Conservation (phyloP, 371 early-diverging fungal species). For the Mortierella sp. region DNA sequence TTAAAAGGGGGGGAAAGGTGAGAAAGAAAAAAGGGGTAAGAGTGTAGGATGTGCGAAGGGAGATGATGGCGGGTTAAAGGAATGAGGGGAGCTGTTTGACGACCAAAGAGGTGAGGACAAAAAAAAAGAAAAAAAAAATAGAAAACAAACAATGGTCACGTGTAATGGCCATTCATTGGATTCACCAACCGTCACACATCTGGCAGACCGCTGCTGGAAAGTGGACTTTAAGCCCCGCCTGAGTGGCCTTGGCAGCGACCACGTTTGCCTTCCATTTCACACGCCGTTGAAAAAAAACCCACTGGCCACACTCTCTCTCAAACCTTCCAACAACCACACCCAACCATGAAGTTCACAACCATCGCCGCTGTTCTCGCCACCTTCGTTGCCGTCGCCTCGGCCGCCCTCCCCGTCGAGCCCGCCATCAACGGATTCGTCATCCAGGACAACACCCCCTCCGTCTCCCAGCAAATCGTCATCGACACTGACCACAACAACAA, state of each 20-base stretch:
- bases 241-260: neutral
- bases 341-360: constrained; percentile 38
- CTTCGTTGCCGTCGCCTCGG: constrained; percentile 27
- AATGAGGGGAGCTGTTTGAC: neutral
- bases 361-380: constrained; percentile 29
- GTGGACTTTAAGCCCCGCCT: neutral
- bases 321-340: neutral
- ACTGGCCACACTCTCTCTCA: neutral
- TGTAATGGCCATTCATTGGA: neutral
- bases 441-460: constrained; percentile 15
- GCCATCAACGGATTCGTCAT: constrained; percentile 19
- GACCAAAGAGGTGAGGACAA: neutral
- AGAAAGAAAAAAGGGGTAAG: neutral
- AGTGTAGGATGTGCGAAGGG: neutral
- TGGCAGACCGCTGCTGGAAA: neutral
- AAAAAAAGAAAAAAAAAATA: constrained; percentile 12
- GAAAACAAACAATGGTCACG: constrained; percentile 11
- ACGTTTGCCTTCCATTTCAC: constrained; percentile 1
- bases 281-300: neutral
- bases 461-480: constrained; percentile 9
- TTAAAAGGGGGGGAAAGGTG: neutral
- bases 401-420: constrained; percentile 45
- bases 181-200: neutral
- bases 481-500: neutral
- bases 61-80: constrained; percentile 5